These are phyloP conservation scores for Geranium rotundifolium DNA, from an alignment of 345 rosid genomes.

Conservation along the genomic window DNA sequence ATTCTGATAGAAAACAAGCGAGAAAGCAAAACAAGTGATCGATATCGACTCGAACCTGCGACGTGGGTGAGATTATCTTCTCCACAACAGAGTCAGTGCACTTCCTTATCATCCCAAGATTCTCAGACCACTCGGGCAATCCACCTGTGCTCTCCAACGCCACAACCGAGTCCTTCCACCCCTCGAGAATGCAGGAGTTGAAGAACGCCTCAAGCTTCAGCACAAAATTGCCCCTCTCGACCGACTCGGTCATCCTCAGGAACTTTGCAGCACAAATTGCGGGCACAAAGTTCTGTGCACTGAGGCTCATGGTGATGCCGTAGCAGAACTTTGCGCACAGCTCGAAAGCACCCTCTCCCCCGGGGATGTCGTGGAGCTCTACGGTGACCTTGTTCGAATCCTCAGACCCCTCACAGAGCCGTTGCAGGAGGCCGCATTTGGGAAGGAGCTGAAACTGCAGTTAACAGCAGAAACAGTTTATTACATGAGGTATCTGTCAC, in stretches of 20 bases:
- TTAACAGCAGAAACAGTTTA: not conserved
- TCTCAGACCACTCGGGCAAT: conserved; percentile 80
- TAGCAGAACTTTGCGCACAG: conserved; percentile 93
- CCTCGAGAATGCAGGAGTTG: conserved; percentile 74
- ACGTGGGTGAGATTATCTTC: conserved; percentile 65
- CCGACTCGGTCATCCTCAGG: conserved; percentile 79
- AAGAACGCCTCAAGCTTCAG: conserved; percentile 82
- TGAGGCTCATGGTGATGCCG: conserved; percentile 77
- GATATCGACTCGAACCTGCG: conserved; percentile 37
- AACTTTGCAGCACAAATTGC: conserved; percentile 87
- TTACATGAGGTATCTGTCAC: not conserved
- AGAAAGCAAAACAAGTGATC: not conserved
- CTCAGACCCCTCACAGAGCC: conserved; percentile 38
- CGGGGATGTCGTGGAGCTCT: conserved; percentile 84
- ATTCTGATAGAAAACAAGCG: not conserved
- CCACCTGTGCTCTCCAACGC: conserved; percentile 52
- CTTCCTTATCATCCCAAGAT: conserved; percentile 68
- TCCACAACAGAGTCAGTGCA: conserved; percentile 79
- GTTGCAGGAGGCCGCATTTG: conserved; percentile 71
- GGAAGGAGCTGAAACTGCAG: conserved; percentile 80
- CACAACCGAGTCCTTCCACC: conserved; percentile 89
- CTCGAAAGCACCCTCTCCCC: conserved; percentile 90
- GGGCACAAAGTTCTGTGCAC: conserved; percentile 73
- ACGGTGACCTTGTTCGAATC: conserved; percentile 38
- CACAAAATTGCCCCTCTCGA: conserved; percentile 67